phyloP scores from a whole-genome alignment of 192 early-diverging fungal genomes.

The Entomortierella lignicola region DNA sequence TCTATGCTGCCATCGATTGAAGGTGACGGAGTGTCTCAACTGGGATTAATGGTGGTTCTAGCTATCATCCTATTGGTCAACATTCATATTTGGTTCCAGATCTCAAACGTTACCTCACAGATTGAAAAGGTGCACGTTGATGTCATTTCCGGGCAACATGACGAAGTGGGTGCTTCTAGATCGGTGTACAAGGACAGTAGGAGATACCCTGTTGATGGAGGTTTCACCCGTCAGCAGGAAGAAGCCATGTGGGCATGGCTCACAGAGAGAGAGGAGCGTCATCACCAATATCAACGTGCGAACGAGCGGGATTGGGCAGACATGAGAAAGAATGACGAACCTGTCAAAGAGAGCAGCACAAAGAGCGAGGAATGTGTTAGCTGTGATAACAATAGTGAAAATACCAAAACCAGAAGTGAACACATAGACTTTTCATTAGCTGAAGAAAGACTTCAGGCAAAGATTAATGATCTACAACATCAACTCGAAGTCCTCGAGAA shows the following conservation, averaged over 20 bases:
- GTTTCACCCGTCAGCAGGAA: constrained; percentile 27
- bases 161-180: background rate
- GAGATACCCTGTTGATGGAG: constrained; percentile 1
- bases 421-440: constrained; percentile 9
- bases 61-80: constrained; percentile 42
- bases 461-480: constrained; percentile 40
- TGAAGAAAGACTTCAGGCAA: constrained; percentile 28
- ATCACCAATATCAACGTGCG: constrained; percentile 26
- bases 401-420: background rate
- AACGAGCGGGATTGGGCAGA: constrained; percentile 2
- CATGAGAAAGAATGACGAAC: background rate
- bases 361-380: too few species aligned
- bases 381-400: background rate
- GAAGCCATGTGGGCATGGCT: constrained; percentile 57
- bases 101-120: constrained; percentile 43
- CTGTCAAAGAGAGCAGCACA: too few species aligned
- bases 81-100: constrained; percentile 49
- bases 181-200: background rate
- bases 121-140: constrained; percentile 42
- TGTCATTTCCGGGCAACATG: constrained; percentile 2
- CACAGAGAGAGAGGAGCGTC: constrained; percentile 40
- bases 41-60: constrained; percentile 25
- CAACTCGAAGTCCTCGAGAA: constrained; percentile 35
- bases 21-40: constrained; percentile 17
- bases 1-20: background rate